A percentile compares a stretch with the other conserved stretches of the same genome.
These are phyloP conservation scores for Carnegiea gigantea DNA, from an alignment of 179 eudicot genomes.

Conservation along the genomic window DNA sequence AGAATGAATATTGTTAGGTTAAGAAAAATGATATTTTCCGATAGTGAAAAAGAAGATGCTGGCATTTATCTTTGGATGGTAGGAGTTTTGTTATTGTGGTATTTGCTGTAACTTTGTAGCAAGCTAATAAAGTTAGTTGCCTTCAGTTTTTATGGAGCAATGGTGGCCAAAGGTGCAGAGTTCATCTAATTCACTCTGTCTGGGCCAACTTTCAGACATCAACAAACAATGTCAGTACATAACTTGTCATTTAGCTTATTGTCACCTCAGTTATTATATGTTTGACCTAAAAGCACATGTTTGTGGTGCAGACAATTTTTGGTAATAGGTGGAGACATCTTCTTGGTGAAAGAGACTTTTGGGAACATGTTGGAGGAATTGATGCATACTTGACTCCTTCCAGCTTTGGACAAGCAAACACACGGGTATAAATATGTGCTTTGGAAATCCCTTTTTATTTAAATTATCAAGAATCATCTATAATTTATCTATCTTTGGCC, in stretches of 20 bases:
- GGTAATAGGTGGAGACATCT: slow-evolving; percentile 99
- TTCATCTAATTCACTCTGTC: slow-evolving; percentile 82
- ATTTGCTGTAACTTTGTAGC: not conserved
- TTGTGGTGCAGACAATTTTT: slow-evolving; percentile 72
- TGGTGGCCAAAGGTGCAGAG: slow-evolving; percentile 63
- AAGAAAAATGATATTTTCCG: not conserved
- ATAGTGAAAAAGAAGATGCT: not conserved
- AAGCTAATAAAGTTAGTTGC: slow-evolving; percentile 9
- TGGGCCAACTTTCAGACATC: slow-evolving; percentile 99
- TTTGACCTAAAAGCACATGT: slow-evolving; percentile 6
- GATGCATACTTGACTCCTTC: slow-evolving; percentile 92
- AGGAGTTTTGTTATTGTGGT: not conserved
- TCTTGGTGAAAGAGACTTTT: slow-evolving; percentile 90
- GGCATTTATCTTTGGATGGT: slow-evolving; percentile 2
- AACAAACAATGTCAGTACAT: slow-evolving; percentile 66
- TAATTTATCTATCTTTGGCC: not conserved
- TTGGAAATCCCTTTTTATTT: not conserved
- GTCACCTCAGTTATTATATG: not conserved
- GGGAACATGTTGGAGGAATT: slow-evolving; percentile 97
- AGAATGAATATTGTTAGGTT: not conserved
- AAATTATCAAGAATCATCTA: not conserved
- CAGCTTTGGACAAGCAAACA: slow-evolving; percentile 96
- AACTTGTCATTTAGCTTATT: not conserved
- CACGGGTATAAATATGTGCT: slow-evolving; percentile 52
- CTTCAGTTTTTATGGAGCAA: slow-evolving; percentile 78